Evolutionary conservation across 2,329 filamentous ascomycete species (phyloP).

Genomic region (Emmonsiellopsis sp.): DNA sequence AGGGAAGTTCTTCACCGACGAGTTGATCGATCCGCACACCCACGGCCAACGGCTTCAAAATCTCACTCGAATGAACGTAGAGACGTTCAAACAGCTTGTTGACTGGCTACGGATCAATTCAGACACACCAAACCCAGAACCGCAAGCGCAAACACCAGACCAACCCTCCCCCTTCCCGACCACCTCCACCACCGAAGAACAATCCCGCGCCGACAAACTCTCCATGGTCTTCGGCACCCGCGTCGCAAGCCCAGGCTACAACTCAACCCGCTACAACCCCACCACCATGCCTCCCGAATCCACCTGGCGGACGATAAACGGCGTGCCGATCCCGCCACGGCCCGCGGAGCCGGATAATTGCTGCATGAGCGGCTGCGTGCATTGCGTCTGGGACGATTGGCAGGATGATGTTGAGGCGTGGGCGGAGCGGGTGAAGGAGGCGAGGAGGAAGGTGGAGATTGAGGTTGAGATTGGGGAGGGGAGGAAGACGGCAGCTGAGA

Average conservation of each 20-base stretch:
- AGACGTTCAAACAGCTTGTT: too few species aligned
- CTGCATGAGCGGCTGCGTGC: slow-evolving; percentile 97
- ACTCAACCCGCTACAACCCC: slow-evolving; percentile 38
- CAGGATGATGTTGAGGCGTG: slow-evolving; percentile 89
- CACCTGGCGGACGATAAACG: slow-evolving; percentile 54
- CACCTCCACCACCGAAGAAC: slow-evolving; percentile 3
- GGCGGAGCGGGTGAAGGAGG: slow-evolving; percentile 56
- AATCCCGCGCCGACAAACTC: slow-evolving; percentile 37
- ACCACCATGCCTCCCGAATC: slow-evolving; percentile 50
- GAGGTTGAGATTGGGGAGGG: slow-evolving; percentile 18
- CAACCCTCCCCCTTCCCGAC: slow-evolving; percentile 11
- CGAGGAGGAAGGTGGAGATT: slow-evolving; percentile 34
- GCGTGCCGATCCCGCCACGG: slow-evolving; percentile 70
- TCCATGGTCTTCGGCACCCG: slow-evolving; percentile 74
- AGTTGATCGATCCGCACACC: too few species aligned
- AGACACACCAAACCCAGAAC: too few species aligned
- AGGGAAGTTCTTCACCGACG: too few species aligned
- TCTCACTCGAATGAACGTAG: too few species aligned
- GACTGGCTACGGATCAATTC: too few species aligned
- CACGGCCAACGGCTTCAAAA: too few species aligned
- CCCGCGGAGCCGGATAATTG: slow-evolving; percentile 93
- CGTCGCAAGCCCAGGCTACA: slow-evolving; percentile 63
- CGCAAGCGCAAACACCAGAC: background rate
- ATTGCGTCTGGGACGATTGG: slow-evolving; percentile 92
- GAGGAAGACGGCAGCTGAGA: slow-evolving; percentile 11